phyloP scores from a whole-genome alignment of 108 stramenopile genomes.

The Pseudonitzschia multistriata region DNA sequence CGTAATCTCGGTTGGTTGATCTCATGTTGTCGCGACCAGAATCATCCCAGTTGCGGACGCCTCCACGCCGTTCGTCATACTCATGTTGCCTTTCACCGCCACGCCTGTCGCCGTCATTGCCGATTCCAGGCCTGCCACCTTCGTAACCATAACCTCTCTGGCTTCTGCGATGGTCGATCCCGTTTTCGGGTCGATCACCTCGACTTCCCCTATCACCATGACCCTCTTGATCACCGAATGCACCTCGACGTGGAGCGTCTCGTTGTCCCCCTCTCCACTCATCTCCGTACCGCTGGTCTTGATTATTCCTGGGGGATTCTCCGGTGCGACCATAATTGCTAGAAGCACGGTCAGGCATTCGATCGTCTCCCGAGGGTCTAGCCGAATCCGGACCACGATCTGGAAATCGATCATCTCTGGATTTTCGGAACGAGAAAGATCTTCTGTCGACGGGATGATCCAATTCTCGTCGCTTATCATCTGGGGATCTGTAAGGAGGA shows the following conservation, averaged over 20 bases:
- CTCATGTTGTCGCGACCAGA: background rate
- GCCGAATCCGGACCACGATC: slow-evolving; percentile 3
- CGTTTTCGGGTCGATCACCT: slow-evolving; percentile 23
- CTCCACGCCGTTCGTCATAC: slow-evolving; percentile 30
- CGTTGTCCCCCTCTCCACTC: slow-evolving; percentile 16
- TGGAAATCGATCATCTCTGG: slow-evolving; percentile 7
- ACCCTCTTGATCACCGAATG: slow-evolving; percentile 18
- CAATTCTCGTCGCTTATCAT: slow-evolving; percentile 30
- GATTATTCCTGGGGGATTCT: slow-evolving; percentile 1
- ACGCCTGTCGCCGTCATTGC: slow-evolving; percentile 7
- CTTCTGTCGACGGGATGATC: background rate
- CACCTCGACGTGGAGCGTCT: slow-evolving; percentile 1
- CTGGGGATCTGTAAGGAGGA: slow-evolving; percentile 39
- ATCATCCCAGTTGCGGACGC: slow-evolving; percentile 30
- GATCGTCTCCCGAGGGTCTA: slow-evolving; percentile 6
- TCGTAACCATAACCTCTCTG: slow-evolving; percentile 24
- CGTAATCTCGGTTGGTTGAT: slow-evolving; percentile 7
- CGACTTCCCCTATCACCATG: slow-evolving; percentile 13
- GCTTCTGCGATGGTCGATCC: slow-evolving; percentile 11
- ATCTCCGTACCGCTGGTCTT: slow-evolving; percentile 11
- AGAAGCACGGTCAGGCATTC: slow-evolving; percentile 10
- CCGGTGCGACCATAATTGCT: background rate
- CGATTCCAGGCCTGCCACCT: slow-evolving; percentile 2
- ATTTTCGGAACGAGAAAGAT: background rate
- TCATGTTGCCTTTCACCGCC: background rate